phyloP scores from a whole-genome alignment of 2,329 filamentous ascomycete species.

The Pseudogymnoascus sp. region DNA sequence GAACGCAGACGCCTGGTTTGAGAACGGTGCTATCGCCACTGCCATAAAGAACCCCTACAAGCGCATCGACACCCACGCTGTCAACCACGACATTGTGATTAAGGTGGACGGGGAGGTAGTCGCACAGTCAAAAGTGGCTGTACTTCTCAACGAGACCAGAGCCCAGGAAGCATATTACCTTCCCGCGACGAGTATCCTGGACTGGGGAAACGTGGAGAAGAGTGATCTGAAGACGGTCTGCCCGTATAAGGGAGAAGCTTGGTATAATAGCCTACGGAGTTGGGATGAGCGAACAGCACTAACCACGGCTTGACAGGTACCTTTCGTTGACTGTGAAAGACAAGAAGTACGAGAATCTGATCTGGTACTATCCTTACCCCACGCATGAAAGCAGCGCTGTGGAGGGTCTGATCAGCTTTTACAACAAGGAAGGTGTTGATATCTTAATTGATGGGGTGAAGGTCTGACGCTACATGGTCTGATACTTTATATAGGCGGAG shows the following conservation, averaged over 20 bases:
- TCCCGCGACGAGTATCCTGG: conserved; percentile 11
- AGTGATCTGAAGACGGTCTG: conserved; percentile 36
- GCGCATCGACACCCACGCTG: conserved; percentile 9
- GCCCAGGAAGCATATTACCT: conserved; percentile 7
- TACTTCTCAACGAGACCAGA: conserved; percentile 8
- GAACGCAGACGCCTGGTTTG: conserved; percentile 9
- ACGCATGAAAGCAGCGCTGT: conserved; percentile 48
- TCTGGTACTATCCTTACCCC: conserved; percentile 56
- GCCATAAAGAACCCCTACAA: conserved; percentile 10
- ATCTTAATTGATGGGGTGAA: conserved; percentile 44
- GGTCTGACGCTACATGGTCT: not conserved
- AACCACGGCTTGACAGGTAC: not conserved
- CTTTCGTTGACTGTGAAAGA: conserved; percentile 33
- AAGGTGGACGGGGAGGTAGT: conserved; percentile 9
- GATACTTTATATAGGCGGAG: not conserved
- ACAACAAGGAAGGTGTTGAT: conserved; percentile 58
- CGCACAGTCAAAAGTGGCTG: conserved; percentile 8
- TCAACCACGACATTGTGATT: conserved; percentile 5
- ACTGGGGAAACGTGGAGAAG: conserved; percentile 11
- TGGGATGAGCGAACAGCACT: not conserved
- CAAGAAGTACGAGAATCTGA: conserved; percentile 39
- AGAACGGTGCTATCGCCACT: conserved; percentile 8
- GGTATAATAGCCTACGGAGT: conserved; percentile 48
- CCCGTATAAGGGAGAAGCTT: conserved; percentile 59
- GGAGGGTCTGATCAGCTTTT: conserved; percentile 53